Evolutionary conservation across 768 basidiomycete genomes (phyloP), one percentile per base, ranked within the genome.

Genomic region (Tylopilus vinaceipallidus): DNA sequence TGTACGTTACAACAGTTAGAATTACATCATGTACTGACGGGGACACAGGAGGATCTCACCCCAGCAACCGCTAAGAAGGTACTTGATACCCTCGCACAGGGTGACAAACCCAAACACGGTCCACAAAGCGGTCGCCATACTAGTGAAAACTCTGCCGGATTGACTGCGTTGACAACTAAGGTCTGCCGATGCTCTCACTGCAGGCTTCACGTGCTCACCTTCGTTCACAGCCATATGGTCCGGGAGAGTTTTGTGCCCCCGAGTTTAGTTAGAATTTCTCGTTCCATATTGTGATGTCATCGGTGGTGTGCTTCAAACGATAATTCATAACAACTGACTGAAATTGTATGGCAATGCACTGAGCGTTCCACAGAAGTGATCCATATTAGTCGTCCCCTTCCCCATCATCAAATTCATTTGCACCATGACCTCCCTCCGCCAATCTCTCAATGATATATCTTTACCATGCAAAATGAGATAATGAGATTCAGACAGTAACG

Each of bases 91-190:
- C 89, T 94, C 66, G 73, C 82, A 44, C 83, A 81, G 60, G 95
- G 93, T 39, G 76, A 84, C 68, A 91, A 88, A 67, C 92, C 91
- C 46, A 91, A 90, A 67, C 81, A 92, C n/a, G 97, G 95, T 16
- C 95, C 95, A 41, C 95, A 97, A 65, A 86, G 84, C 50, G 83
- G 88, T 27, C 80, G 95, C 50, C 76, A 77, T 38, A 95, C 93
- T 1, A 91, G 88, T 54, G 95, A 98, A 73, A 97, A 97, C 72
- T 91, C 93, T 11, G 91, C 90, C 13, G 93, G 91, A 34, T 73
- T 95, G 50, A 97, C 95, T 22, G 73, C 88, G 33, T 75, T 94
- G 29, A 79, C 83, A 17, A 75, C 77, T 40, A 88, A 91, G 79
- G 91, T 88, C 52, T 36, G 73, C 56, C 27, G 14, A 24, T 12